Base-by-base conservation (phyloP, 2,329 filamentous ascomycete genomes). In the Karstenula rhodostoma region DNA sequence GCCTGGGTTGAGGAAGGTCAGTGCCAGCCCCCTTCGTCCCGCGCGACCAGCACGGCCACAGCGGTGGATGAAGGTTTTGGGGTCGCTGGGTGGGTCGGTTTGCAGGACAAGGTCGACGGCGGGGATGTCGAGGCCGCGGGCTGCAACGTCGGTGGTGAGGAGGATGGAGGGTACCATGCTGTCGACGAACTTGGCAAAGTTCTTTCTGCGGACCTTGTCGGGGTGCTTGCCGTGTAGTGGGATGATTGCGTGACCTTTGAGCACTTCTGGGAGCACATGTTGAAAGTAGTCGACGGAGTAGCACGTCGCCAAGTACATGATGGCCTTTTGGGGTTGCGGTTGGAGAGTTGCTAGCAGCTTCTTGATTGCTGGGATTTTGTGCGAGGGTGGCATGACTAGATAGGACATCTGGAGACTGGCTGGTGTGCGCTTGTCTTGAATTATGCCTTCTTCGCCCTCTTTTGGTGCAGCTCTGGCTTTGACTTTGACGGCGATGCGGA, bases 211-310 rank as follows among this genome's bases (percentile, higher is more conserved):
- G 8, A 96, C 92, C 68, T 93, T 93, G 4, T 93, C 88, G 2
- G 92, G 90, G 65, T 97, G 92, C 77, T 98, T 97, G 37, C 95
- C 95, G 72, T 99, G 95, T 0, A 99, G 83, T 0, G 94, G 90
- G 8, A 97, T 85, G 3, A 97, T 80, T 0, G 86, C 81, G 70
- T 92, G 92, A 1, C 85, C 71, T 1, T 90, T 90, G 0, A 99
- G 81, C 6, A 97, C 80, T 2, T 84, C 79, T 0, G 92, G 91
- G 1, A 99, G 83, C 6, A 96, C 82, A 67, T 93, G 86, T 61
- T 94, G 89, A 75, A 96, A 96, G 79, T 98, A 98, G 77, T 98
- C 94, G 61, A 99, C 95, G 0, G 92, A 91, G 33, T 93, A 94
- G 76, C 95, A 97, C 2, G 94, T 97, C 0, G 94, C 96, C 23